Base-by-base conservation (phyloP, 768 basidiomycete species). In the Rhodotorula kratochvilovae region DNA sequence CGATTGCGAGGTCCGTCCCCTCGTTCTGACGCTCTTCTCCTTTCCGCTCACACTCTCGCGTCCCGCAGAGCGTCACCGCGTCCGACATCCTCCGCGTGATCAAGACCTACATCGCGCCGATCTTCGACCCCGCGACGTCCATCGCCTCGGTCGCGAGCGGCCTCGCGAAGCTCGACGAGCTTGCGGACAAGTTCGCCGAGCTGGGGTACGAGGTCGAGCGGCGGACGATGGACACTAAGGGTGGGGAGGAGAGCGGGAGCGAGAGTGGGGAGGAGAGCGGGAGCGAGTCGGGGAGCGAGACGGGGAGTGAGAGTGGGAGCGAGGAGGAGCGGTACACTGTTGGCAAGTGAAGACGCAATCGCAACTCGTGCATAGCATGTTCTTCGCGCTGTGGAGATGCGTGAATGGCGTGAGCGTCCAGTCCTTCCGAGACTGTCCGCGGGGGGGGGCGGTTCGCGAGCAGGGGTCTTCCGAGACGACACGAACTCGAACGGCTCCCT, bases 111-210 rank as follows among this genome's bases (percentile, higher is more conserved):
- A 87, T 96, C 82, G 79, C 93, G 42, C 91, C 94, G 0, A 82
- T 98, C 58, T 98, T 99, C 81, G 84, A 88, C 72, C 80, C 92
- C 0, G 82, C 84, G 6, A 85, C 87, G 0, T 92, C 91, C 17
- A 85, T 91, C 42, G 90, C 88, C 0, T 87, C 91, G 23, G 87
- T 91, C 27, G 89, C 92, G 33, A 90, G 90, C 29, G 87, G 91
- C 12, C 89, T 92, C 31, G 86, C 87, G 16, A 93, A 94, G 78
- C 85, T 86, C 1, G 87, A 88, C 31, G 85, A 88, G 71, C 87
- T 94, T 63, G 84, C 83, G 33, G 83, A 86, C 58, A 87, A 86
- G 10, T 82, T 97, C 67, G 82, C 81, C 42, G 81, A 80, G 29
- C 81, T 83, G n/a, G 94, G 95, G 4, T 99, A 90, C 76, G 84